Conservation (phyloP, 768 basidiomycete species). For the Clitopilus hobsonii region DNA sequence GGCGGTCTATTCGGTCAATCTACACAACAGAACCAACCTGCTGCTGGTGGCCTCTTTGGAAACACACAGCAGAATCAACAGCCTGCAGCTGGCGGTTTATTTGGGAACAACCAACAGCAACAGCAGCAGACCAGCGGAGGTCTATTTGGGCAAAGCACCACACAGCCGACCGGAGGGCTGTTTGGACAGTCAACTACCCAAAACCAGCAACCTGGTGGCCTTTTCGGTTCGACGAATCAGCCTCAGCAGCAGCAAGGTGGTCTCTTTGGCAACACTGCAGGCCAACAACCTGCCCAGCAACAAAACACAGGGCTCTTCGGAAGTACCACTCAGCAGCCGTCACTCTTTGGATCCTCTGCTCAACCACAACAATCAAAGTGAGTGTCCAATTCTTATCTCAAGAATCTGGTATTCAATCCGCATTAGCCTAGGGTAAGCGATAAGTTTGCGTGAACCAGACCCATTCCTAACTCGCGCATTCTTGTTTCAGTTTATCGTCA, state of each 20-base stretch:
- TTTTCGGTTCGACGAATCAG: constrained; percentile 9
- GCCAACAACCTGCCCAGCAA: constrained; percentile 4
- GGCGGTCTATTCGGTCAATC: constrained; percentile 30
- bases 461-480: too few species aligned
- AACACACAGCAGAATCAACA: constrained; percentile 9
- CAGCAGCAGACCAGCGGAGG: constrained; percentile 8
- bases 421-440: constrained; percentile 14
- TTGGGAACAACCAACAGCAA: constrained; percentile 22
- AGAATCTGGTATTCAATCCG: constrained; percentile 1
- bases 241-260: constrained; percentile 22
- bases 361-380: constrained; percentile 24
- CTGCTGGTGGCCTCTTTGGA: constrained; percentile 12
- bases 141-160: constrained; percentile 22
- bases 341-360: constrained; percentile 27
- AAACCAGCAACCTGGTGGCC: constrained; percentile 7
- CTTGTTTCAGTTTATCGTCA: constrained; percentile 3
- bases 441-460: too few species aligned
- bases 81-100: constrained; percentile 14
- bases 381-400: constrained; percentile 10
- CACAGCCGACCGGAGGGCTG: constrained; percentile 12
- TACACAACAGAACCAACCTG: constrained; percentile 10
- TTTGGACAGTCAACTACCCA: constrained; percentile 13
- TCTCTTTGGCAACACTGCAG: constrained; percentile 15
- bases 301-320: constrained; percentile 15
- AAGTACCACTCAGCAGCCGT: constrained; percentile 25